Base-by-base conservation (phyloP, 2,329 filamentous ascomycete genomes). In the Cladosporium cucumerinum region DNA sequence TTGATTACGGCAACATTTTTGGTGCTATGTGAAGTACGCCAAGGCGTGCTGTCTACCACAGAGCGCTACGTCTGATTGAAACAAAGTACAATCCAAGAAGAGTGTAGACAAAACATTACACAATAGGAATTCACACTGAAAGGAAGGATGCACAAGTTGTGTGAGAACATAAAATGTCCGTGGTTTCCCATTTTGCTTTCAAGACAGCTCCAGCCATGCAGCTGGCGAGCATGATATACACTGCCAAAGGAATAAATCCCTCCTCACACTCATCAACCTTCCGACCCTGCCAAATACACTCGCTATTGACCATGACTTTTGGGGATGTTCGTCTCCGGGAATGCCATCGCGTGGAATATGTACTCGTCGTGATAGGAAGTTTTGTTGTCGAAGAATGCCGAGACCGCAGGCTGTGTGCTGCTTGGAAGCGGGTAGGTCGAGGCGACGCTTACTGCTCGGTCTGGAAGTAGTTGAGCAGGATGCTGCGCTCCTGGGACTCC, bases 401-500 rank as follows among this genome's bases (percentile, higher is more conserved):
- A 46, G 21, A 46, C 60, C 11, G 18, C 60, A 25, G 25, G 32
- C 32, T 62, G 61, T 64, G 26, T 64, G 61, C 61, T 57, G 55
- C 39, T 51, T 49, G 23, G 39, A 55, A 14, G 55, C 28, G 21
- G 28, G 26, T 18, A 51, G 34, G 60, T 62, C 60, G 49, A 62
- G 39, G 39, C 39, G 61, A 55, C 68, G 66, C 74, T 70, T 84
- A 84, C 76, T 84, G 82, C 80, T 84, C 82, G 81, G 93, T 97
- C 87, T 97, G 91, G 93, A 99, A 98, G 91, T 99, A 99, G 90
- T 99, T 97, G 83, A 99, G 92, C 81, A 99, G 91, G 84, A 98
- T 93, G 79, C 89, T 92, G 80, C 95, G 93, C 89, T 99, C 95
- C 86, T 96, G 93, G 74, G 91, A 96, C 87, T 99, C 95, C 89